These are phyloP conservation scores for Fusarium temperatum DNA, from an alignment of 2,329 filamentous ascomycete genomes.

Conservation along the genomic window DNA sequence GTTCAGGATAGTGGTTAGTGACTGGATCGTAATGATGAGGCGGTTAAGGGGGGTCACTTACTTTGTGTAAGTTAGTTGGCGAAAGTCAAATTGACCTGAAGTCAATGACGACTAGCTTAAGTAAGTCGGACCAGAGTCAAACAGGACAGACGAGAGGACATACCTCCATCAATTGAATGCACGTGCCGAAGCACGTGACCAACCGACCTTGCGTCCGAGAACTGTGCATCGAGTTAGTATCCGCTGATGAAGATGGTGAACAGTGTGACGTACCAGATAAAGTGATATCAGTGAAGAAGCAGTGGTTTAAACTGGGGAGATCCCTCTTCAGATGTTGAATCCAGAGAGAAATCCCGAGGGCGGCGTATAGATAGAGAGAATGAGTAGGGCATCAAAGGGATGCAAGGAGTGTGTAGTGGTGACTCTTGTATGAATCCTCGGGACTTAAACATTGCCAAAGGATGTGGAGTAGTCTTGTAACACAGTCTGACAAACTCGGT, in stretches of 20 bases:
- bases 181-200: not conserved
- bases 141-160: fast-evolving
- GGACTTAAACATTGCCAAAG: not conserved
- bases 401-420: not conserved
- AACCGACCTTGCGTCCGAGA: not conserved
- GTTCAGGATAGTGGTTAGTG: not conserved
- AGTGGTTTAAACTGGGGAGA: not conserved
- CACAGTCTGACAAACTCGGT: not conserved
- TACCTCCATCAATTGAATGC: not conserved
- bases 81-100: too few relatives aligned
- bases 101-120: too few relatives aligned
- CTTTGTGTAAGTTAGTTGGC: not conserved
- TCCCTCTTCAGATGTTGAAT: not conserved
- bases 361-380: not conserved
- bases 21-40: not conserved
- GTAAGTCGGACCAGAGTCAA: not conserved
- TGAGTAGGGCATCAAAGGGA: not conserved
- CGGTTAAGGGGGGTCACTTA: not conserved
- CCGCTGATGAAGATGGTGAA: not conserved
- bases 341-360: not conserved
- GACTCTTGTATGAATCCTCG: not conserved
- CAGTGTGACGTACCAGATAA: not conserved
- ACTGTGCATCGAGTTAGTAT: fast-evolving
- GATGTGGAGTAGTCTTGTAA: not conserved
- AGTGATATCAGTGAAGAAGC: not conserved